Conservation (phyloP, 2,329 filamentous ascomycete species). For the Cladosporium velox region DNA sequence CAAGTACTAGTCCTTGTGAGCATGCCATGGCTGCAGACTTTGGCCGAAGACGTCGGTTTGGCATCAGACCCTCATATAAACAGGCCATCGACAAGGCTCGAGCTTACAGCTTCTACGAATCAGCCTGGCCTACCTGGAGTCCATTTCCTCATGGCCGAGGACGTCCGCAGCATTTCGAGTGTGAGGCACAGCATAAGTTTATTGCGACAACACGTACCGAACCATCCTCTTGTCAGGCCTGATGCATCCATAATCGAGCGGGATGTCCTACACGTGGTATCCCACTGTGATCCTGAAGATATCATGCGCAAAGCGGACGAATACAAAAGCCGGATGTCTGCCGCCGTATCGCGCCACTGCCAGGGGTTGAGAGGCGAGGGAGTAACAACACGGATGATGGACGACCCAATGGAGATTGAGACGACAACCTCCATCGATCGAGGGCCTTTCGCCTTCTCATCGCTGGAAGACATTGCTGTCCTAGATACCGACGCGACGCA, state of each 20-base stretch:
- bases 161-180: constrained; percentile 48
- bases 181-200: constrained; percentile 71
- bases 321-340: not conserved
- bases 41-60: constrained; percentile 22
- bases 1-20: constrained; percentile 29
- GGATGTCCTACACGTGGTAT: not conserved
- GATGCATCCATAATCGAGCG: not conserved
- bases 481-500: not conserved
- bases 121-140: constrained; percentile 45
- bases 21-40: constrained; percentile 32
- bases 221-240: constrained; percentile 50
- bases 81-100: not conserved
- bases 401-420: not conserved
- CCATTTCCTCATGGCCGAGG: constrained; percentile 68
- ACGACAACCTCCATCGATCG: not conserved
- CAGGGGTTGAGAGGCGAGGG: not conserved
- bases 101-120: constrained; percentile 57
- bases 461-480: not conserved
- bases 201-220: constrained; percentile 67
- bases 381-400: not conserved
- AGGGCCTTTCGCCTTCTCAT: not conserved
- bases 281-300: not conserved
- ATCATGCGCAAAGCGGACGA: not conserved
- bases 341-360: not conserved
- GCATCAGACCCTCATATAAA: not conserved